Conservation (phyloP, 495 filamentous ascomycete species). For the Penicillium bovifimosum region DNA sequence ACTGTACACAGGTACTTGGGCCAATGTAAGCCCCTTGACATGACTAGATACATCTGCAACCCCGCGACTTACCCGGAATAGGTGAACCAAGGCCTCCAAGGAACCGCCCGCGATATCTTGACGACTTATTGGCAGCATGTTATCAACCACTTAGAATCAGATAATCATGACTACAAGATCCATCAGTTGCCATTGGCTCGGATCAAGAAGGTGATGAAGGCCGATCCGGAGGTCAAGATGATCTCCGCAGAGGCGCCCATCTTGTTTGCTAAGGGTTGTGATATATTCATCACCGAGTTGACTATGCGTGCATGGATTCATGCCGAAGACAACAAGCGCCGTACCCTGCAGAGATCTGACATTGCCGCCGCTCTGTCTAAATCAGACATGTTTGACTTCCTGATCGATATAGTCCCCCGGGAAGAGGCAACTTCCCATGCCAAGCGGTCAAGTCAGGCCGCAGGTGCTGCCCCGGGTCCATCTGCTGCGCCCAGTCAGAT, state of each 20-base stretch:
- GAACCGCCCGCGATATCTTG: conserved; percentile 90
- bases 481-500: conserved; percentile 49
- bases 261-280: conserved; percentile 96
- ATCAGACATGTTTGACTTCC: conserved; percentile 99
- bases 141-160: conserved; percentile 88
- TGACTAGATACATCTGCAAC: conserved; percentile 6
- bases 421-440: conserved; percentile 84
- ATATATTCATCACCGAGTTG: conserved; percentile 98
- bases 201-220: conserved; percentile 99
- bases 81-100: conserved; percentile 93
- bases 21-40: conserved; percentile 60
- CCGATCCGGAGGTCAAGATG: conserved; percentile 99
- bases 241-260: conserved; percentile 98
- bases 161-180: conserved; percentile 96
- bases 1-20: conserved; percentile 89
- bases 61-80: conserved; percentile 30
- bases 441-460: conserved; percentile 64
- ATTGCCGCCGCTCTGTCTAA: conserved; percentile 94
- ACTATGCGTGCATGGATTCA: conserved; percentile 99
- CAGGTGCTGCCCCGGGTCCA: conserved; percentile 44
- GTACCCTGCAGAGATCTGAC: conserved; percentile 90
- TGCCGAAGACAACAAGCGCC: conserved; percentile 96
- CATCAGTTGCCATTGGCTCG: conserved; percentile 92
- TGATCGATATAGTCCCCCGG: conserved; percentile 96
- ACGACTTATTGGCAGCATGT: conserved; percentile 99